phyloP scores from a whole-genome alignment of 257 asterid genomes.

The Echium plantagineum region DNA sequence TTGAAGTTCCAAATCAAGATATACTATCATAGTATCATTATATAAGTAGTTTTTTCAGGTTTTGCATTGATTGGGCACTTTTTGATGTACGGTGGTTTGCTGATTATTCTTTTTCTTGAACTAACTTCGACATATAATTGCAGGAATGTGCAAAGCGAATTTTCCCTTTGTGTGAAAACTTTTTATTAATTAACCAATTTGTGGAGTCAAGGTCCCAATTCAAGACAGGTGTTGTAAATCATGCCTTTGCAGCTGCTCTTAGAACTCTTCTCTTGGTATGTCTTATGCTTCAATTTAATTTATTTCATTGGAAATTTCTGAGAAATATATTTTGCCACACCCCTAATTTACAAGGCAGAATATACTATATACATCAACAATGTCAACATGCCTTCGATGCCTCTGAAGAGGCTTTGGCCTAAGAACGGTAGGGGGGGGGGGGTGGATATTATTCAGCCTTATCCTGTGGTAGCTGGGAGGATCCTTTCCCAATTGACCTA shows the following conservation, averaged over 20 bases:
- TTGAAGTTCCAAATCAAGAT: background rate
- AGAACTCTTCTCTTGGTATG: constrained; percentile 84
- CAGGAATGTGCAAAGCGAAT: constrained; percentile 88
- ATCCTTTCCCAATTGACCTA: too few species aligned
- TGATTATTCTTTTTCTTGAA: background rate
- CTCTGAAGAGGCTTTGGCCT: too few species aligned
- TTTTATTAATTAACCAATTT: constrained; percentile 58
- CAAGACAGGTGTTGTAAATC: constrained; percentile 88
- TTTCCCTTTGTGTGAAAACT: constrained; percentile 84
- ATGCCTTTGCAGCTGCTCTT: constrained; percentile 93
- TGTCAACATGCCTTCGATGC: too few species aligned
- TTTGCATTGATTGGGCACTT: background rate
- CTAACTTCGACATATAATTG: constrained; percentile 10
- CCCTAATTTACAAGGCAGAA: background rate
- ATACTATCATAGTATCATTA: background rate
- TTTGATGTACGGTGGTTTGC: background rate
- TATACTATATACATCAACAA: background rate
- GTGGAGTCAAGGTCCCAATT: constrained; percentile 88
- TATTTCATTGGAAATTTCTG: background rate
- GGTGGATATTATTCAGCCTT: too few species aligned
- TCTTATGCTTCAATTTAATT: constrained; percentile 12
- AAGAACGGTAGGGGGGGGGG: too few species aligned
- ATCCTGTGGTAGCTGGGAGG: too few species aligned
- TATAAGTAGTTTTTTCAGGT: background rate
- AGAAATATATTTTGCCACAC: too few species aligned